Base-by-base conservation (phyloP, 768 basidiomycete genomes). In the Polyporus arcularius region DNA sequence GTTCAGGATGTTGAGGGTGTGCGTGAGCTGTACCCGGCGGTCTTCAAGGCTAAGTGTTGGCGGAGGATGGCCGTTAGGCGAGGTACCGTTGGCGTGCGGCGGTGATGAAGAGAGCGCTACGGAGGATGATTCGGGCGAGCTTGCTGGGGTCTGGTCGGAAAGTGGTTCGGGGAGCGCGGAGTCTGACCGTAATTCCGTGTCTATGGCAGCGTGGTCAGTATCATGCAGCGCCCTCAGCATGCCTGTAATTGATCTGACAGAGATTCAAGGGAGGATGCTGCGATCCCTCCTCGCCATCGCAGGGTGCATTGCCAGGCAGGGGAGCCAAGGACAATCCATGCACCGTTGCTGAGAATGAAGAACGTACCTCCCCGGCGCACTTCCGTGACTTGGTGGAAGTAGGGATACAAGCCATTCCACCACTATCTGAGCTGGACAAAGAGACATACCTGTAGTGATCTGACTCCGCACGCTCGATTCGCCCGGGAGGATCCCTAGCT, bases 401-500 rank as follows among this genome's bases (percentile, higher is more conserved):
- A 35, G 35, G 35, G 35, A 35, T 35, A 41, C 15, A 46, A 38
- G 41, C 53, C 59, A 59, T 32, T 48, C 47, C 57, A 63, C 28
- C 48, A 28, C 48, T 50, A 21, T 14, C 21, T n/a, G n/a, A 38
- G 21, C 5, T 9, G 26, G 26, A 48, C 1, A 1, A 32, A 0
- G 38, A 4, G 15, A 64, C 66, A 55, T 52, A 71, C 68, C 87
- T 0, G 90, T 90, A 0, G 84, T 85, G 61, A 94, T 85, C 67
- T 88, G 86, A 55, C 80, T 81, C 41, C 83, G 78, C 26, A 89
- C 76, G n/a, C 67, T 62, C 26, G 83, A 78, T 28, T 85, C 87
- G 6, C 80, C 80, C 9, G 85, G 85, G 4, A 88, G 85, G 30
- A 96, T 80, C 2, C 82, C 87, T 11, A 97, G 77, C 68, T 94